These are phyloP conservation scores for Tricharina praecox DNA, from an alignment of 495 filamentous ascomycete species.

Conservation along the genomic window DNA sequence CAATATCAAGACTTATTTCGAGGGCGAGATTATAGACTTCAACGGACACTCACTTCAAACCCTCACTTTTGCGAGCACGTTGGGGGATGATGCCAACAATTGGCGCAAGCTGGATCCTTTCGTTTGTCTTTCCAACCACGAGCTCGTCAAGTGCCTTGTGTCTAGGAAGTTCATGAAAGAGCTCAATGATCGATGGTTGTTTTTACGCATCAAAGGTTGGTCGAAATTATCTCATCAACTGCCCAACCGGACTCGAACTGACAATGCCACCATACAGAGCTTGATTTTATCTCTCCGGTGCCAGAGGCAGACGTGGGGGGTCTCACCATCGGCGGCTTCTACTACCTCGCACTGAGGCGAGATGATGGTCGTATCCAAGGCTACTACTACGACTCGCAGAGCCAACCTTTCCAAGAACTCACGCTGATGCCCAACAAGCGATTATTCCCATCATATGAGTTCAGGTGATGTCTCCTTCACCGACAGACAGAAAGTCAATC, in stretches of 20 bases:
- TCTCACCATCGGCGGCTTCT: slow-evolving; percentile 61
- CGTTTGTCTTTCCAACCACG: slow-evolving; percentile 38
- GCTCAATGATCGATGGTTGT: slow-evolving; percentile 37
- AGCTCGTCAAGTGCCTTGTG: slow-evolving; percentile 42
- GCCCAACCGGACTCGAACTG: too few species aligned
- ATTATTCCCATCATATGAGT: slow-evolving; percentile 31
- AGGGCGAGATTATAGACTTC: slow-evolving; percentile 66
- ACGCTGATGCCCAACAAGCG: slow-evolving; percentile 37
- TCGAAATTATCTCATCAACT: too few species aligned
- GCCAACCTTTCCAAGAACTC: slow-evolving; percentile 54
- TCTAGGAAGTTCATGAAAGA: slow-evolving; percentile 35
- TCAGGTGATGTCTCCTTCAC: slow-evolving; percentile 20
- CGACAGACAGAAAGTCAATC: too few species aligned
- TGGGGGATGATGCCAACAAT: slow-evolving; percentile 47
- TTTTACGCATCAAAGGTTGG: slow-evolving; percentile 75
- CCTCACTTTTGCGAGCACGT: slow-evolving; percentile 44
- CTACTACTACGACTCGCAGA: slow-evolving; percentile 56
- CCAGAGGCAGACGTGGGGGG: slow-evolving; percentile 30
- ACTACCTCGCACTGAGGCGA: slow-evolving; percentile 50
- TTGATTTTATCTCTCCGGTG: too few species aligned
- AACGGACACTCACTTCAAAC: slow-evolving; percentile 50
- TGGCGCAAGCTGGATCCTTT: slow-evolving; percentile 59
- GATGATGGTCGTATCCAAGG: slow-evolving; percentile 48
- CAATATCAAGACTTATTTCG: slow-evolving; percentile 54
- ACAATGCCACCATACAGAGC: too few species aligned